Percentiles rank a stretch among this genome's conserved stretches.
Conservation (phyloP, 768 basidiomycete genomes). For the Suillus bovinus region DNA sequence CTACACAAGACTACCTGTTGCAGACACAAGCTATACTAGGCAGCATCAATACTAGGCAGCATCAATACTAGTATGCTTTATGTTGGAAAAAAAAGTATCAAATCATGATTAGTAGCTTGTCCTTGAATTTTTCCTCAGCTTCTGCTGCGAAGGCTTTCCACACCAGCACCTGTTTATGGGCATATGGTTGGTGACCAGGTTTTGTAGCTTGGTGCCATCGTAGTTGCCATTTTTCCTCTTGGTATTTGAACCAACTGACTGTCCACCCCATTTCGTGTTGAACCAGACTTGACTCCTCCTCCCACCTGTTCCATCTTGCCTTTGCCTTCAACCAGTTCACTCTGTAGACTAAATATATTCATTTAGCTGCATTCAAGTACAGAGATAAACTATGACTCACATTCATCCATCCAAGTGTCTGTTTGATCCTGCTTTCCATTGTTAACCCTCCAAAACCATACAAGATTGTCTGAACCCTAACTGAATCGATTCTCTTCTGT, state of each 20-base stretch:
- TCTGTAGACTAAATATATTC: conserved; percentile 6
- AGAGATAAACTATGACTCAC: conserved; percentile 3
- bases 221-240: conserved; percentile 1
- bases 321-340: conserved; percentile 17
- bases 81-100: no score
- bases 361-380: no score
- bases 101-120: no score
- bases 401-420: conserved; percentile 10
- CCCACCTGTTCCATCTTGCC: conserved; percentile 20
- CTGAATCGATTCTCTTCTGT: conserved; percentile 13
- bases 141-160: conserved; percentile 1
- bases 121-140: conserved; percentile 3
- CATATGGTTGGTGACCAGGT: conserved; percentile 1
- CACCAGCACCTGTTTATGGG: not conserved
- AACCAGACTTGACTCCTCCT: conserved; percentile 18
- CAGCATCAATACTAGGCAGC: no score
- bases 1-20: no score
- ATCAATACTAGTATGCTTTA: no score
- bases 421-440: not conserved
- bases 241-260: conserved; percentile 11
- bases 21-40: no score
- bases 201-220: not conserved
- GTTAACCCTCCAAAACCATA: conserved; percentile 7
- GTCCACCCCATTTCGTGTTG: conserved; percentile 24
- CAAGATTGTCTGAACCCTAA: conserved; percentile 7